These are phyloP conservation scores for Silene conica DNA, from an alignment of 148 eudicot species.

Conservation along the genomic window DNA sequence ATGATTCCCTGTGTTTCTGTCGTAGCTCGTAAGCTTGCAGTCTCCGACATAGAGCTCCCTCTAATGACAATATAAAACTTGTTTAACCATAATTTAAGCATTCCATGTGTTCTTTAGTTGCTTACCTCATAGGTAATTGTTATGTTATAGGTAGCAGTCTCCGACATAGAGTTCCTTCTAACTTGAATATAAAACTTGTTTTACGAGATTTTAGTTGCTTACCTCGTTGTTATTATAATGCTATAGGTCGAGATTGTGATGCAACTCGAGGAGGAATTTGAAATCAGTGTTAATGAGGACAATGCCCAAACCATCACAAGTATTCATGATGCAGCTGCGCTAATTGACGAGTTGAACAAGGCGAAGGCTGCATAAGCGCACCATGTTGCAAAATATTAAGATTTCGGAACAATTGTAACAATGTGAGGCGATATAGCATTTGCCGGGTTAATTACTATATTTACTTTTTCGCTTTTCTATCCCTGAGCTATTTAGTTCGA, in stretches of 20 bases:
- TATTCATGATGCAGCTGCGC: slow-evolving; percentile 55
- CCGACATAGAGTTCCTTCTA: no score
- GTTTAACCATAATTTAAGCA: background rate
- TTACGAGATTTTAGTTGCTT: background rate
- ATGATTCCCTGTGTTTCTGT: background rate
- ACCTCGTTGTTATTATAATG: background rate
- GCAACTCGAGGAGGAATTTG: slow-evolving; percentile 64
- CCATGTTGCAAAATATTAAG: background rate
- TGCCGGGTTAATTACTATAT: slow-evolving; percentile 9
- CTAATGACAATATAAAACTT: background rate
- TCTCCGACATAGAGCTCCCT: no score
- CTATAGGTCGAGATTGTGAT: slow-evolving; percentile 64
- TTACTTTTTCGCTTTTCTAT: background rate
- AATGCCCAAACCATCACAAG: slow-evolving; percentile 43
- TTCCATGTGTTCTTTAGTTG: background rate
- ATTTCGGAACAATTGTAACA: slow-evolving; percentile 7
- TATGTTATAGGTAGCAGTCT: no score
- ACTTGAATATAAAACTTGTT: background rate
- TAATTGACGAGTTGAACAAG: slow-evolving; percentile 35
- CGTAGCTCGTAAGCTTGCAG: no score
- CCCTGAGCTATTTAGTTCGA: slow-evolving; percentile 11
- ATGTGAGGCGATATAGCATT: slow-evolving; percentile 9
- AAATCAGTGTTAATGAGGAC: slow-evolving; percentile 53
- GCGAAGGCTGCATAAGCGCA: slow-evolving; percentile 5
- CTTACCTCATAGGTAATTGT: background rate